Evolutionary conservation across 2,329 filamentous ascomycete species (phyloP).

Genomic region (Trichoderma koningiopsis): DNA sequence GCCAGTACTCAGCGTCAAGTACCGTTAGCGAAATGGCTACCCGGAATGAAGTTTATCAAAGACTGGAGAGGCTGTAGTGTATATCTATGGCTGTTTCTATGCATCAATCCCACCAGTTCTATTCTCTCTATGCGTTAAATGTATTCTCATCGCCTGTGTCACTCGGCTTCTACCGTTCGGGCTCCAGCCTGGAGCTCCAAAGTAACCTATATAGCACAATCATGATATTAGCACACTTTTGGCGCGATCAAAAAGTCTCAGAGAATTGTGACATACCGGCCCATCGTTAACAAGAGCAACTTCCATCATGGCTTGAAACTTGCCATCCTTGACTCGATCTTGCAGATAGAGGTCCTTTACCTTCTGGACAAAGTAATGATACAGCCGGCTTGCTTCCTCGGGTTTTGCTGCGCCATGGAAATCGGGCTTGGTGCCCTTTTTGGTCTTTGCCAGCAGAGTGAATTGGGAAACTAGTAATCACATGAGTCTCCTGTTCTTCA

Average conservation of each 20-base stretch:
- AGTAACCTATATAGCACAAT: constrained; percentile 31
- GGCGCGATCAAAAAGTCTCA: not conserved
- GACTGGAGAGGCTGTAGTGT: not conserved
- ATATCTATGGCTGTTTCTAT: not conserved
- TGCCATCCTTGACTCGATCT: constrained; percentile 87
- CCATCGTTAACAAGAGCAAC: constrained; percentile 89
- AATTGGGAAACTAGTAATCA: constrained; percentile 83
- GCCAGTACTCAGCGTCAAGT: not conserved
- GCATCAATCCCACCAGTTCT: not conserved
- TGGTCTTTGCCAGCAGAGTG: constrained; percentile 88
- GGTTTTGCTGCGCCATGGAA: constrained; percentile 86
- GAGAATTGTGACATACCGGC: constrained; percentile 51
- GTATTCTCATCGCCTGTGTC: not conserved
- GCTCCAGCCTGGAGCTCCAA: constrained; percentile 34
- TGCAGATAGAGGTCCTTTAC: constrained; percentile 70
- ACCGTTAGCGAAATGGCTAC: not conserved
- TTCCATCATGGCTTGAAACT: constrained; percentile 99
- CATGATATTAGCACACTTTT: not conserved
- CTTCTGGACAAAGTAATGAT: constrained; percentile 79
- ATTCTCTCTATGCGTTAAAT: not conserved
- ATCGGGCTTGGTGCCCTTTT: constrained; percentile 92
- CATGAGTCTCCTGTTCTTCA: not conserved
- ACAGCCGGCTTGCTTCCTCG: constrained; percentile 77
- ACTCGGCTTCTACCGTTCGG: constrained; percentile 17
- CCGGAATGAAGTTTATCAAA: not conserved